A percentile compares a stretch with the other conserved stretches of the same genome.
Evolutionary conservation across 2,329 filamentous ascomycete genomes (phyloP).

Genomic region (Penicillium glabrum): DNA sequence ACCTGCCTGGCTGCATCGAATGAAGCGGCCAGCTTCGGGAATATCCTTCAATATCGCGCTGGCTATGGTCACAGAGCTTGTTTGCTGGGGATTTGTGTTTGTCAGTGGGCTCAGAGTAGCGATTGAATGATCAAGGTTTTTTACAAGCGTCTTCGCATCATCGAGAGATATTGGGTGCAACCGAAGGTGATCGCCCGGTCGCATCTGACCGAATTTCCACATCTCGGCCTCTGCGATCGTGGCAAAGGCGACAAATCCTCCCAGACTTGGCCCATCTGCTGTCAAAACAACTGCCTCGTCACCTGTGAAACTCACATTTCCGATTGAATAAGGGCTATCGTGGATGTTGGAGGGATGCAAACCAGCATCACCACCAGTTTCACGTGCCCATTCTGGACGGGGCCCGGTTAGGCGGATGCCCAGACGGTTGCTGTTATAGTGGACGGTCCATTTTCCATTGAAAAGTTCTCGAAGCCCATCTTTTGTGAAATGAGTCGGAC

Average conservation of each 20-base stretch:
- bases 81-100: not conserved
- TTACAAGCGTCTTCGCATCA: not conserved
- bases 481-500: not conserved
- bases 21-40: not conserved
- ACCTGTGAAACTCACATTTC: not conserved
- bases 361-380: not conserved
- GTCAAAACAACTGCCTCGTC: not conserved
- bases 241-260: not conserved
- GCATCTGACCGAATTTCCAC: constrained; percentile 4
- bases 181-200: not conserved
- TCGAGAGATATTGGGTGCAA: not conserved
- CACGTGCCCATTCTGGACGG: not conserved
- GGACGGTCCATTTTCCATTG: not conserved
- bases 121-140: not conserved
- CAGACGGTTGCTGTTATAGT: not conserved
- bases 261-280: not conserved
- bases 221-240: not conserved
- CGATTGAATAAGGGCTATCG: not conserved
- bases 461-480: not conserved
- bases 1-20: not conserved
- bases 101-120: not conserved
- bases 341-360: constrained; percentile 2
- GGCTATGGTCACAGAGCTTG: not conserved
- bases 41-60: not conserved
- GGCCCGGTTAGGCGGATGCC: not conserved